These are phyloP conservation scores for Aphanomyces astaci DNA, from an alignment of 352 stramenopile species.

Conservation along the genomic window DNA sequence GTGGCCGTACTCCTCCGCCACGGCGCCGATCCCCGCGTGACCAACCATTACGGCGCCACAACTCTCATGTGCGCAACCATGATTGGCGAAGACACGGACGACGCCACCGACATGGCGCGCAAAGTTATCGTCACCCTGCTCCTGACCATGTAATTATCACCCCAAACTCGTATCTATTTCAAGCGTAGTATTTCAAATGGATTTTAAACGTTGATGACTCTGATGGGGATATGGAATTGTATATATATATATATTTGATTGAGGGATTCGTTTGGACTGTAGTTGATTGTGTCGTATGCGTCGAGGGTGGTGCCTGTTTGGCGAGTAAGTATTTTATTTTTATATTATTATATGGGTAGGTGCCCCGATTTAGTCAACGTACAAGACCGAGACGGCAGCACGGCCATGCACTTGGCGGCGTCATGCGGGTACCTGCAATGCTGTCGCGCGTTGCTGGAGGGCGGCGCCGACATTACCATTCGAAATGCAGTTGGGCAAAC, in stretches of 20 bases:
- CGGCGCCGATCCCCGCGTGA: conserved; percentile 26
- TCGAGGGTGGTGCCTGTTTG: not conserved
- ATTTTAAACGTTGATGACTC: no score
- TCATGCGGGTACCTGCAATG: conserved; percentile 66
- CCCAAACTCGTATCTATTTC: no score
- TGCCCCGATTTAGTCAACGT: conserved; percentile 67
- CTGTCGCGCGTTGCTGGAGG: conserved; percentile 52
- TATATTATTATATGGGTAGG: no score
- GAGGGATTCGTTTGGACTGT: no score
- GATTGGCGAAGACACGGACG: conserved; percentile 62
- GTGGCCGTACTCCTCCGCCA: conserved; percentile 10
- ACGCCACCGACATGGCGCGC: conserved; percentile 32
- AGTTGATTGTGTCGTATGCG: no score
- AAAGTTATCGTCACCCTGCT: conserved; percentile 54
- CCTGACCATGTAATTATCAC: conserved; percentile 46
- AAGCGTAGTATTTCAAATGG: no score
- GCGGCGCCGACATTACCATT: conserved; percentile 64
- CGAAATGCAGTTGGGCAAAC: conserved; percentile 74
- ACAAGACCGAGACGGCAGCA: conserved; percentile 73
- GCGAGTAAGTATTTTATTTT: not conserved
- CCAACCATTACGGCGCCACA: conserved; percentile 64
- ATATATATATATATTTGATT: no score
- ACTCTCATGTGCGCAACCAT: conserved; percentile 70
- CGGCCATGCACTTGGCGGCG: conserved; percentile 71
- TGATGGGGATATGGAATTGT: no score